These are phyloP conservation scores for Ettlia oleoabundans DNA, from an alignment of 139 green algal species.

Conservation along the genomic window DNA sequence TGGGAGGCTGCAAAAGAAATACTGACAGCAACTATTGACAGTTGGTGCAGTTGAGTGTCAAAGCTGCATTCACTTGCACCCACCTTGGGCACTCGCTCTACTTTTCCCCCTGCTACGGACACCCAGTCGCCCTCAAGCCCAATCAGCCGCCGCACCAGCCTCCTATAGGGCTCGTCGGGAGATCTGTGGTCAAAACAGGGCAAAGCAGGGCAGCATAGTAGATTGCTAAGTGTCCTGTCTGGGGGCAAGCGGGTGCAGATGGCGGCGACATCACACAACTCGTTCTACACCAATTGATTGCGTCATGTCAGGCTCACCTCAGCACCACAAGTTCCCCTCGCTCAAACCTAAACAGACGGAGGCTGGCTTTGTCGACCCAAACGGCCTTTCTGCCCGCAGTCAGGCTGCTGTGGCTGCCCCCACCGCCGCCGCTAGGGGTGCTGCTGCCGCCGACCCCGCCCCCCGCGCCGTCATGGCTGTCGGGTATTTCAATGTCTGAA, in stretches of 20 bases:
- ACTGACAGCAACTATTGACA: background rate
- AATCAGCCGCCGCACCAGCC: slow-evolving; percentile 83
- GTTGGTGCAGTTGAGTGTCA: background rate
- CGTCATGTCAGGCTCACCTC: too few relatives aligned
- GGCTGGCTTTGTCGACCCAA: slow-evolving; percentile 69
- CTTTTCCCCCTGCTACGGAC: slow-evolving; percentile 49
- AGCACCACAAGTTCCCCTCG: slow-evolving; percentile 68
- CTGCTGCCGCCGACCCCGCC: background rate
- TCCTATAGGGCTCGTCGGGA: slow-evolving; percentile 69
- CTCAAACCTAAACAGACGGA: slow-evolving; percentile 62
- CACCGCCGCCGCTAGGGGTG: background rate
- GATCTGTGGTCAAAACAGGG: too few relatives aligned
- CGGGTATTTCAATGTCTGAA: too few relatives aligned
- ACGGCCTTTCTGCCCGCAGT: slow-evolving; percentile 18
- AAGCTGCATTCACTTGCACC: background rate
- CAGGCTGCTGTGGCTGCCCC: background rate
- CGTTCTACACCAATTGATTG: too few relatives aligned
- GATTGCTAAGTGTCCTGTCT: too few relatives aligned
- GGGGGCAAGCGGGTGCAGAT: too few relatives aligned
- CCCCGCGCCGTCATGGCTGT: too few relatives aligned
- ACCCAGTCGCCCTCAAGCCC: slow-evolving; percentile 85
- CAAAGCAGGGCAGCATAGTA: too few relatives aligned
- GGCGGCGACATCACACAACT: too few relatives aligned
- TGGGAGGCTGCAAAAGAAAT: background rate
- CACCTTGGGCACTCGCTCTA: slow-evolving; percentile 58